Percentiles rank a stretch among this genome's conserved stretches.
Conservation (phyloP, 2,329 filamentous ascomycete genomes). For the Paraphoma chrysanthemicola region DNA sequence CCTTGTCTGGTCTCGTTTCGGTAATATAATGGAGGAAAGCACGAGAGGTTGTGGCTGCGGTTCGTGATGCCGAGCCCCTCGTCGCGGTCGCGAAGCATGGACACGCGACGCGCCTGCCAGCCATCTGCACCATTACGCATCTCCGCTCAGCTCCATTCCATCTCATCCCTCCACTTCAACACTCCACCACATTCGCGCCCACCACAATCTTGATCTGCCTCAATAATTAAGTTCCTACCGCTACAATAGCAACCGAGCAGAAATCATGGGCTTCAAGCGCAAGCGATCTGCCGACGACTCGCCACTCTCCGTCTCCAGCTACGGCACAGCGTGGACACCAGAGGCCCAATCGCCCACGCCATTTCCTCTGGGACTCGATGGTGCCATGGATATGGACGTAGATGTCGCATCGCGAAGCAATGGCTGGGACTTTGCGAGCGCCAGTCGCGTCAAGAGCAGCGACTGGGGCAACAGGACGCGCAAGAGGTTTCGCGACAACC, state of each 20-base stretch:
- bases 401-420: conserved; percentile 9
- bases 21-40: no score
- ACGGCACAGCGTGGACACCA: conserved; percentile 38
- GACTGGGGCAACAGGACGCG: conserved; percentile 64
- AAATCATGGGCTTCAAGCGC: conserved; percentile 63
- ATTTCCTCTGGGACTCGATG: conserved; percentile 23
- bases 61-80: conserved; percentile 12
- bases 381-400: conserved; percentile 35
- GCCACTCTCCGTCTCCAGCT: conserved; percentile 52
- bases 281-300: conserved; percentile 61
- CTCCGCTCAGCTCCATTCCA: conserved; percentile 15
- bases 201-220: not conserved
- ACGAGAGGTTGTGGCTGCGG: not conserved
- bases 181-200: not conserved
- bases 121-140: conserved; percentile 30
- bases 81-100: conserved; percentile 26
- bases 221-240: not conserved
- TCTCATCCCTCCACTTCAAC: conserved; percentile 6
- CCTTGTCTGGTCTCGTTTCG: no score
- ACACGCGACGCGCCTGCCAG: conserved; percentile 31
- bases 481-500: conserved; percentile 65
- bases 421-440: conserved; percentile 35
- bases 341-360: conserved; percentile 38
- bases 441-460: conserved; percentile 33
- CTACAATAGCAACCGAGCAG: not conserved